Percentiles rank a stretch among this genome's conserved stretches.
These are phyloP conservation scores for Papilionanthe hybrid DNA, from an alignment of 116 monocot species.

Conservation along the genomic window DNA sequence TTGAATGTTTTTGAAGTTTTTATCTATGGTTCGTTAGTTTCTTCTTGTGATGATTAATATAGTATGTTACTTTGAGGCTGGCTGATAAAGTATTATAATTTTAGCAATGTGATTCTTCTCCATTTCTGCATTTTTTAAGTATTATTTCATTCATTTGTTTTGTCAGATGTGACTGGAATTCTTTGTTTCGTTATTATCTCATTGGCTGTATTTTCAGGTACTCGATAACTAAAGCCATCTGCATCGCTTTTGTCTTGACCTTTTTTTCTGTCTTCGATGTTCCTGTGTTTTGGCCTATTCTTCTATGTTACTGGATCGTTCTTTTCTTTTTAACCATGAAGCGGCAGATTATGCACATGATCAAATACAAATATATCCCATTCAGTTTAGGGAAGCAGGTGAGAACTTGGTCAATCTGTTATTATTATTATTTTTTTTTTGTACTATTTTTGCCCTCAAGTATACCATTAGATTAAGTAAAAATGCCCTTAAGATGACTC, in stretches of 20 bases:
- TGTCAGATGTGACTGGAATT: neutral
- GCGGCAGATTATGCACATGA: conserved; percentile 22
- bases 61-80: too few relatives aligned
- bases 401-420: neutral
- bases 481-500: neutral
- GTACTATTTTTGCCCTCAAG: too few relatives aligned
- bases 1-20: too few relatives aligned
- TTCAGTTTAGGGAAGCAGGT: conserved; percentile 30
- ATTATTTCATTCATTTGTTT: neutral
- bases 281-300: conserved; percentile 33
- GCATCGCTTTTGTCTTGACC: conserved; percentile 24
- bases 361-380: conserved; percentile 19
- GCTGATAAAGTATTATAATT: too few relatives aligned
- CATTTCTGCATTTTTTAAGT: neutral
- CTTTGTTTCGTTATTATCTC: neutral
- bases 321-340: conserved; percentile 26
- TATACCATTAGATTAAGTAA: neutral
- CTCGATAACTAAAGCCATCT: conserved; percentile 26
- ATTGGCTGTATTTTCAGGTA: conserved; percentile 16
- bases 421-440: neutral
- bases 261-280: conserved; percentile 28
- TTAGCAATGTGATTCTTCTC: too few relatives aligned
- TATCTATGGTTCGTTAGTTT: too few relatives aligned
- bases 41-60: too few relatives aligned
- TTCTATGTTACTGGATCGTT: conserved; percentile 26